Evolutionary conservation across 495 filamentous ascomycete genomes (phyloP).

Genomic region (Aspergillus nidulans): DNA sequence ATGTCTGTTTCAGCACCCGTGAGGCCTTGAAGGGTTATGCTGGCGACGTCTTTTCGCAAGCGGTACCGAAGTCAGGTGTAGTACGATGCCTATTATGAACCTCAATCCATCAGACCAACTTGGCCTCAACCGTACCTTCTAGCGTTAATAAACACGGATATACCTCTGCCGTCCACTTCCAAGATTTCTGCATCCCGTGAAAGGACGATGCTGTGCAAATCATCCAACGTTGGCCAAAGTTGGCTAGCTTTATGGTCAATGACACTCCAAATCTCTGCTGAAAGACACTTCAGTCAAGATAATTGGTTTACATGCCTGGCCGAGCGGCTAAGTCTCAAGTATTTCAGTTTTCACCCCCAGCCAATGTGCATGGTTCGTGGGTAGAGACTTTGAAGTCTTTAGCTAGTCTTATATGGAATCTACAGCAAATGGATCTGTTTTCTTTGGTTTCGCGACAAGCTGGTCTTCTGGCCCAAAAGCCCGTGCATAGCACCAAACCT

Average conservation of each 20-base stretch:
- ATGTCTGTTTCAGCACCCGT: constrained; percentile 14
- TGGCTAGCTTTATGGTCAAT: constrained; percentile 1
- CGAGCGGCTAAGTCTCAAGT: constrained; percentile 44
- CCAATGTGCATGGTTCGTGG: constrained; percentile 32
- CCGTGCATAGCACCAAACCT: constrained; percentile 2
- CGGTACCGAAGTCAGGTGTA: no score
- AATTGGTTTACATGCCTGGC: constrained; percentile 36
- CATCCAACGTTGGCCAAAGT: constrained; percentile 18
- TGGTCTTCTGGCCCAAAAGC: constrained; percentile 35
- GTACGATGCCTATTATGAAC: no score
- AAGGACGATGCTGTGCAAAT: constrained; percentile 28
- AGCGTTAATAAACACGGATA: constrained; percentile 32
- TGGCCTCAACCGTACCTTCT: constrained; percentile 23
- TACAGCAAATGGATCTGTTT: constrained; percentile 34
- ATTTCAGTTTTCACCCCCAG: constrained; percentile 42
- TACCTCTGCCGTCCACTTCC: constrained; percentile 24
- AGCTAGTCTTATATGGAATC: constrained; percentile 36
- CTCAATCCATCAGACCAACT: constrained; percentile 42
- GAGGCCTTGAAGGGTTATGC: not conserved
- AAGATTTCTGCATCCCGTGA: constrained; percentile 26
- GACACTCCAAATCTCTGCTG: constrained; percentile 5
- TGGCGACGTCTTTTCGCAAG: not conserved
- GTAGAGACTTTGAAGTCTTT: constrained; percentile 42
- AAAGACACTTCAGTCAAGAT: constrained; percentile 20
- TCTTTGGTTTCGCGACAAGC: constrained; percentile 20